phyloP scores from a whole-genome alignment of 768 basidiomycete genomes.

The Cystoderma amianthinum region DNA sequence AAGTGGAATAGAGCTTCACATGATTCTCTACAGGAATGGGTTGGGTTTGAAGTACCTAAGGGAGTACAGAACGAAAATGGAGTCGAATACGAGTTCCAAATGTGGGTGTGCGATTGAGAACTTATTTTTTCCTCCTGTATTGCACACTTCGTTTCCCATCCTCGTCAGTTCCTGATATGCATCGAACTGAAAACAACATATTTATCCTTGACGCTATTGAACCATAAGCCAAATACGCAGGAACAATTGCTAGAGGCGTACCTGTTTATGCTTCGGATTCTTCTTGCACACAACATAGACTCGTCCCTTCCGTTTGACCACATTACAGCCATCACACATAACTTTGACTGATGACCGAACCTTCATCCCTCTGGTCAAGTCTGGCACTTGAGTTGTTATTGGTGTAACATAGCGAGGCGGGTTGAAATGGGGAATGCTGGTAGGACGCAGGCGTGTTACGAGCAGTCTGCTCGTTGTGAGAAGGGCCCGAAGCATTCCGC shows the following conservation, averaged over 20 bases:
- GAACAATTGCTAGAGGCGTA: conserved; percentile 24
- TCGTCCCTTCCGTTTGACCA: conserved; percentile 85
- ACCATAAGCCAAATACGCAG: neutral
- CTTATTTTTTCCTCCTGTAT: too few species aligned
- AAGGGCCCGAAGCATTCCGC: conserved; percentile 57
- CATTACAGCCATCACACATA: conserved; percentile 90
- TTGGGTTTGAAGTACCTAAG: conserved; percentile 68
- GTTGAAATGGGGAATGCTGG: conserved; percentile 21
- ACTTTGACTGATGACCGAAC: conserved; percentile 90
- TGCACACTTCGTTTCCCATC: too few species aligned
- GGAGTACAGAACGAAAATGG: conserved; percentile 81
- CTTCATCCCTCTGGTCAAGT: conserved; percentile 81
- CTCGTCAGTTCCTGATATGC: too few species aligned
- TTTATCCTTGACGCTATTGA: conserved; percentile 58
- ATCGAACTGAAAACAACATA: neutral
- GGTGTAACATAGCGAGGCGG: conserved; percentile 21
- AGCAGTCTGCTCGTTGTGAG: conserved; percentile 58
- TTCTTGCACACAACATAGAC: conserved; percentile 90
- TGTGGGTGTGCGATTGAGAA: conserved; percentile 67
- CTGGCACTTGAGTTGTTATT: conserved; percentile 17
- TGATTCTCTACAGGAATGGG: conserved; percentile 66
- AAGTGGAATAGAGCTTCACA: conserved; percentile 57
- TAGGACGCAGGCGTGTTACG: conserved; percentile 39
- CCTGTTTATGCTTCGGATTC: conserved; percentile 98
- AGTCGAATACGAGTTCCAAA: conserved; percentile 86